These are phyloP conservation scores for Dendrobium chrysotoxum DNA, from an alignment of 106 monocot species.

Conservation along the genomic window DNA sequence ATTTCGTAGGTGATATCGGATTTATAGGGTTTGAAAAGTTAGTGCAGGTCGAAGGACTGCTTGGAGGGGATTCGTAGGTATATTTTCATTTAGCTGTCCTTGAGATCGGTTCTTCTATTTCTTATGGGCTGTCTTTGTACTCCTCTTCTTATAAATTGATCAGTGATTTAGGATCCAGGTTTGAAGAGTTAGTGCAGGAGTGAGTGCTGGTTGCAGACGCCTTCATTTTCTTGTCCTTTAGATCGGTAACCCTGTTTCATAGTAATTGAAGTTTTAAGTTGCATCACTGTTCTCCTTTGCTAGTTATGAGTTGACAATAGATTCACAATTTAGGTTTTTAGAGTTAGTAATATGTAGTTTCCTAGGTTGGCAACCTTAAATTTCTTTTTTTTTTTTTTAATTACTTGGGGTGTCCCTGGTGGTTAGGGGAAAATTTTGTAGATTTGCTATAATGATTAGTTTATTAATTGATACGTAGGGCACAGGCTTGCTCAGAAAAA, in stretches of 20 bases:
- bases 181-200: neutral
- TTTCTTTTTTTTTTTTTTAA: neutral
- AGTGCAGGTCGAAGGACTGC: neutral
- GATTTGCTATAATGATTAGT: neutral
- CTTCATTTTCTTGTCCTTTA: neutral
- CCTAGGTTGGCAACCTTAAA: neutral
- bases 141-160: neutral
- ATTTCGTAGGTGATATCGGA: neutral
- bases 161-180: neutral
- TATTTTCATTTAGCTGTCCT: neutral
- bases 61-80: neutral
- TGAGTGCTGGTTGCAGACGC: neutral
- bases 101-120: neutral
- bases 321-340: neutral
- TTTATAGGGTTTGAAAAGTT: neutral
- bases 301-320: neutral
- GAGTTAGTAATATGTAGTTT: neutral
- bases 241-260: neutral
- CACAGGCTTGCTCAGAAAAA: neutral
- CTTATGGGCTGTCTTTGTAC: neutral
- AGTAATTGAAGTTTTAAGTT: too few species aligned
- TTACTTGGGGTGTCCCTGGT: neutral
- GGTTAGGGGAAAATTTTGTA: neutral
- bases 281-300: neutral
- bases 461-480: constrained; percentile 3